These are phyloP conservation scores for Populus tremula DNA, from an alignment of 345 rosid genomes.

Conservation along the genomic window DNA sequence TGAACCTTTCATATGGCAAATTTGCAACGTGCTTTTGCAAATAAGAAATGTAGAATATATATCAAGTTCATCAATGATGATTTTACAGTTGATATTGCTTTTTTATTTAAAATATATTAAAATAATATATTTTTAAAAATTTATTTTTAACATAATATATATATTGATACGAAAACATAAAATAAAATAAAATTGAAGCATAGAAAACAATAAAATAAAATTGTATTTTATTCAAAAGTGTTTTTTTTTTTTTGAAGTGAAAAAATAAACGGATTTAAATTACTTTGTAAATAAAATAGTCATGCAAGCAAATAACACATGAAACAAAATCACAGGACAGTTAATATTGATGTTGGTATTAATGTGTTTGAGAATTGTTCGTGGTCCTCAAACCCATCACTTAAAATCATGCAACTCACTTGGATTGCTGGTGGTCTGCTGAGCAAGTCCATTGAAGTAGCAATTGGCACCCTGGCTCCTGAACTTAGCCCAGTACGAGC, in stretches of 20 bases:
- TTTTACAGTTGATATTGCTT: no score
- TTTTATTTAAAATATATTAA: no score
- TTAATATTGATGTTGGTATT: not conserved
- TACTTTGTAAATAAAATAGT: not conserved
- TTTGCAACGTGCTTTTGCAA: not conserved
- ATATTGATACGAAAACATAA: no score
- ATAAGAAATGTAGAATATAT: not conserved
- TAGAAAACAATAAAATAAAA: no score
- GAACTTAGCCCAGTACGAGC: conserved; percentile 67
- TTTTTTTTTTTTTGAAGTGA: no score
- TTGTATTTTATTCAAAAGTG: no score
- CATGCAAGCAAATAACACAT: no score
- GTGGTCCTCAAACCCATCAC: not conserved
- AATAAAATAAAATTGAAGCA: no score
- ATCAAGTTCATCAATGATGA: not conserved
- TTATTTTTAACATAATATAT: no score
- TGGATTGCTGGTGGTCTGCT: conserved; percentile 58
- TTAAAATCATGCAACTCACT: conserved; percentile 37
- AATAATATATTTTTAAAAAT: no score
- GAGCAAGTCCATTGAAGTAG: conserved; percentile 69
- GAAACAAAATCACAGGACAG: not conserved
- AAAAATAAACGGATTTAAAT: no score
- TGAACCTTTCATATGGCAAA: not conserved
- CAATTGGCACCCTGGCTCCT: conserved; percentile 55
- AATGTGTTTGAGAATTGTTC: not conserved